Percentiles rank a stretch among this genome's conserved stretches.
phyloP scores from a whole-genome alignment of 306 rosid species.

The Vicia villosa region DNA sequence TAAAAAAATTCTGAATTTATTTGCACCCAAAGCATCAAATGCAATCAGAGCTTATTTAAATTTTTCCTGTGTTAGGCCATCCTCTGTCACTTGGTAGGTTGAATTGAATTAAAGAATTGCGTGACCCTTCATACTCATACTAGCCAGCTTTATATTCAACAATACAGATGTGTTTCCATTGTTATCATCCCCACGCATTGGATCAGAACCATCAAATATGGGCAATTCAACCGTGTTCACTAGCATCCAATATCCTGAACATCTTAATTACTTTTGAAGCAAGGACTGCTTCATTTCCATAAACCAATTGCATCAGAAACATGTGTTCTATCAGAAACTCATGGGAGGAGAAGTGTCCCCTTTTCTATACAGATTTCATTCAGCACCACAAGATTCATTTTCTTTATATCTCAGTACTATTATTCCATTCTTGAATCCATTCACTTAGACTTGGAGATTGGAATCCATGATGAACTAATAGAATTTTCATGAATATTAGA shows the following conservation, averaged over 20 bases:
- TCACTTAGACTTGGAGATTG: conserved; percentile 4
- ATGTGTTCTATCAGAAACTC: neutral
- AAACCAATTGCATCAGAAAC: neutral
- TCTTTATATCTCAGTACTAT: neutral
- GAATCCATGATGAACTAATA: conserved; percentile 5
- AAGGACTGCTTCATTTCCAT: no score
- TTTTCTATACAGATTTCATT: neutral
- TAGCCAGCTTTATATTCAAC: neutral
- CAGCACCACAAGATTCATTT: neutral
- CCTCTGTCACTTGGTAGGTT: neutral
- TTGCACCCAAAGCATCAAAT: neutral
- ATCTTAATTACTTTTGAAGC: no score
- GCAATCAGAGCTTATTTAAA: neutral
- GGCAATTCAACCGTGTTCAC: no score
- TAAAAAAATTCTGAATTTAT: neutral
- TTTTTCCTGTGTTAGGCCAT: neutral
- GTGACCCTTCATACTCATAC: neutral
- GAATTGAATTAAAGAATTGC: neutral
- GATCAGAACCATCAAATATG: no score
- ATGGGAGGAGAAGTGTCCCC: neutral
- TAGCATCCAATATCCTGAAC: no score
- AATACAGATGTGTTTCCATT: neutral
- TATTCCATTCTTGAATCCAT: conserved; percentile 13
- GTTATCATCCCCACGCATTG: neutral
- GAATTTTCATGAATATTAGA: neutral